Evolutionary conservation across 1,139 yeast species (phyloP).

Genomic region (Yamadazyma blattariae): DNA sequence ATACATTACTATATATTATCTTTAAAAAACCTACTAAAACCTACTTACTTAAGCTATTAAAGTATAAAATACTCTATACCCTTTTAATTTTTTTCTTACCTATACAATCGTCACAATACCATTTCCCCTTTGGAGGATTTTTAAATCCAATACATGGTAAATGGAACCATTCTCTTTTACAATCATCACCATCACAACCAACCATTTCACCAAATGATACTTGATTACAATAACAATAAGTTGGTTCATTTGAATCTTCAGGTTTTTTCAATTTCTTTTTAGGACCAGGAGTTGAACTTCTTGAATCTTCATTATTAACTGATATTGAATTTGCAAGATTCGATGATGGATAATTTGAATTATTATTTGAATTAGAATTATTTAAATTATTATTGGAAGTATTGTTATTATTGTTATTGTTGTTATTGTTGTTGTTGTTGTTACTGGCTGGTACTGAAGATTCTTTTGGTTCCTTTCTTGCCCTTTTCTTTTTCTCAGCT

Average conservation of each 20-base stretch:
- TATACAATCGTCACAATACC: conserved; percentile 93
- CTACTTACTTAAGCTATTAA: too few relatives aligned
- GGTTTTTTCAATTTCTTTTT: conserved; percentile 32
- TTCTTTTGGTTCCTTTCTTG: conserved; percentile 19
- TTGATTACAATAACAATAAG: conserved; percentile 94
- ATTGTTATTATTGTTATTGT: conserved; percentile 2
- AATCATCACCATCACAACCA: conserved; percentile 93
- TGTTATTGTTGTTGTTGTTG: conserved; percentile 3
- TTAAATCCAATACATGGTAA: conserved; percentile 90
- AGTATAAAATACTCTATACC: neutral
- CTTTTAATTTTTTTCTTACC: conserved; percentile 31
- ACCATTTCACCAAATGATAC: conserved; percentile 99
- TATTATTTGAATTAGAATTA: neutral
- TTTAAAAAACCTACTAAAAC: too few relatives aligned
- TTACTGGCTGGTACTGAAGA: neutral
- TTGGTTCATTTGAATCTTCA: conserved; percentile 56
- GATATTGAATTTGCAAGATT: neutral
- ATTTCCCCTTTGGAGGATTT: conserved; percentile 91
- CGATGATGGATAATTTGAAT: neutral
- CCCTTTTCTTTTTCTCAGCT: conserved; percentile 25
- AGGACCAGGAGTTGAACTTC: conserved; percentile 19
- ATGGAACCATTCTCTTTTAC: conserved; percentile 97
- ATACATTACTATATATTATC: too few relatives aligned
- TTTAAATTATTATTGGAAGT: neutral
- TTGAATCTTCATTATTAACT: conserved; percentile 13